Evolutionary conservation across 2,329 filamentous ascomycete species (phyloP).

Genomic region (Penicillium palitans): DNA sequence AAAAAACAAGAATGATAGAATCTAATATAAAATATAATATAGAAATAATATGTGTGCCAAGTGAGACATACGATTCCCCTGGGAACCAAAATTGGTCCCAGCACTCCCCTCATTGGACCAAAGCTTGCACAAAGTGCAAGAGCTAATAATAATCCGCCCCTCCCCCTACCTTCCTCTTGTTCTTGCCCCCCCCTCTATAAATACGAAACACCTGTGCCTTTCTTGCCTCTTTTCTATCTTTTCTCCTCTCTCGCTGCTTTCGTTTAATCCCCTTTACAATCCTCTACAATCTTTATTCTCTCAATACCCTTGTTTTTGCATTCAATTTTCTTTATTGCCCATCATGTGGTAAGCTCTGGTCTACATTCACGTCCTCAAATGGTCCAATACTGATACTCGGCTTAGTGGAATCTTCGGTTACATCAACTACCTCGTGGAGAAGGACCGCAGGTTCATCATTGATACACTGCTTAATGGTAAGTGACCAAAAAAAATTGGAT

Average conservation of each 20-base stretch:
- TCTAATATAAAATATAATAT: too few relatives aligned
- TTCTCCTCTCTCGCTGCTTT: background rate
- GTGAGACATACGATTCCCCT: constrained; percentile 23
- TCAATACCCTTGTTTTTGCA: constrained; percentile 1
- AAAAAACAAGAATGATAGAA: background rate
- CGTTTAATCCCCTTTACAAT: constrained; percentile 2
- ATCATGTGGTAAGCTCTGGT: constrained; percentile 39
- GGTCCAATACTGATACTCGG: constrained; percentile 17
- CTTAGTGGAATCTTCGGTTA: constrained; percentile 68
- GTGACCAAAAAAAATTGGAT: background rate
- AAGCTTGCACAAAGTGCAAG: constrained; percentile 10
- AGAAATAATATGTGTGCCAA: background rate
- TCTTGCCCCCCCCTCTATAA: constrained; percentile 22
- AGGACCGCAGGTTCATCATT: constrained; percentile 94
- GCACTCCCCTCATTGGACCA: constrained; percentile 6
- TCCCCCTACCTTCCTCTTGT: constrained; percentile 16
- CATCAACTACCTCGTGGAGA: constrained; percentile 99
- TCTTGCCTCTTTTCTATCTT: background rate
- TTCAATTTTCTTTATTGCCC: constrained; percentile 12
- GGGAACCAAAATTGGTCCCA: constrained; percentile 9
- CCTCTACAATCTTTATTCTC: background rate
- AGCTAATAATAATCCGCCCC: constrained; percentile 23
- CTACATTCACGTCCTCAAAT: background rate
- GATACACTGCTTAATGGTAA: constrained; percentile 93
- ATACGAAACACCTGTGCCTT: constrained; percentile 19